These are phyloP conservation scores for Hygrophila difformis DNA, from an alignment of 257 asterid species.

Conservation along the genomic window DNA sequence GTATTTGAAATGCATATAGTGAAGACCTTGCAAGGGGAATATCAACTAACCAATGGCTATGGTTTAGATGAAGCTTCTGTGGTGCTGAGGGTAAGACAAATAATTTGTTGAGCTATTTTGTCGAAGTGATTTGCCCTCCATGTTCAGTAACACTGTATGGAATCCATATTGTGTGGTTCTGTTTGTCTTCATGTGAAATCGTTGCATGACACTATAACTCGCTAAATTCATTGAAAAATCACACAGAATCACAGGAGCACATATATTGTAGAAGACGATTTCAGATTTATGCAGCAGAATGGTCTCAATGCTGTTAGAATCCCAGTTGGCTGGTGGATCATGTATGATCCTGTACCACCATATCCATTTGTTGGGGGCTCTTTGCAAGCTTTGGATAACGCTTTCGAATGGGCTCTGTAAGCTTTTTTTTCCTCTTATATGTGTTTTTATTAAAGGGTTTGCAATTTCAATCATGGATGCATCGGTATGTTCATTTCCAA, in stretches of 20 bases:
- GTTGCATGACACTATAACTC: neutral
- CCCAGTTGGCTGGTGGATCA: slow-evolving; percentile 47
- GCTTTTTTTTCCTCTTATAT: slow-evolving; percentile 3
- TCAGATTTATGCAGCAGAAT: slow-evolving; percentile 35
- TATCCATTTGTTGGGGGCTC: slow-evolving; percentile 39
- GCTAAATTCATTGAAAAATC: slow-evolving; percentile 3
- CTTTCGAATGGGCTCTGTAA: slow-evolving; percentile 40
- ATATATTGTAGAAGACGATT: slow-evolving; percentile 33
- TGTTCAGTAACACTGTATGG: neutral
- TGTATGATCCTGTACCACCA: slow-evolving; percentile 33
- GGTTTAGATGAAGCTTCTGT: slow-evolving; percentile 28
- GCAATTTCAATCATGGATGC: too few species aligned
- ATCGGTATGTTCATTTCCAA: neutral
- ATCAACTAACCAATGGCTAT: slow-evolving; percentile 33
- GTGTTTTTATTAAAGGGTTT: neutral
- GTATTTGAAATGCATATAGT: slow-evolving; percentile 32
- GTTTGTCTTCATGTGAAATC: neutral
- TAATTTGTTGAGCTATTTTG: neutral
- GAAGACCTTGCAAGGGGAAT: slow-evolving; percentile 29
- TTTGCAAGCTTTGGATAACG: slow-evolving; percentile 33
- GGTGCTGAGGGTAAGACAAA: slow-evolving; percentile 24
- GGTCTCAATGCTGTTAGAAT: slow-evolving; percentile 37
- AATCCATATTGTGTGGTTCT: neutral
- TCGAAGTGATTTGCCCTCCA: neutral
- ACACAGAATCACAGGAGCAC: slow-evolving; percentile 39